Evolutionary conservation across 345 rosid species (phyloP), one percentile per base, ranked within the genome.

Genomic region (Dovyalis caffra): DNA sequence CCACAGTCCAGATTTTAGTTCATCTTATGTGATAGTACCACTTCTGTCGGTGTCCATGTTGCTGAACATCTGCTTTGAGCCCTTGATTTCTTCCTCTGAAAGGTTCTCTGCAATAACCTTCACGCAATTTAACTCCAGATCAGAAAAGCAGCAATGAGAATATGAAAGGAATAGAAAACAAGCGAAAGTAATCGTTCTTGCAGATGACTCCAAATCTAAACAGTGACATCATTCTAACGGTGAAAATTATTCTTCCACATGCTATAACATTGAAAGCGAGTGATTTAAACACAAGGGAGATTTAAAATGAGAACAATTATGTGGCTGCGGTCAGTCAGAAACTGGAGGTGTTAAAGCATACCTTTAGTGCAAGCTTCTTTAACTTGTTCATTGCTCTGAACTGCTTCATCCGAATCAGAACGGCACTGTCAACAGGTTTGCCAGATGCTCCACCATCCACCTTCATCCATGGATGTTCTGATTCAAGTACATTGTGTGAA

Each of bases 381-480:
- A 81, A 58, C 72, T 81, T 81, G 77, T 81, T 81, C 84, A 81
- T 81, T 47, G 84, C 81, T 77, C 84, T 69, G 32, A 77, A 77
- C 40, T 81, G 78, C 65, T 69, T 81, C 64, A 81, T 37, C 68
- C 84, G 70, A 29, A 12, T 56, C 3, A 77, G 47, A 47, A 81
- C 84, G 69, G 75, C 84, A 63, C 80, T 81, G 45, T 77, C 78
- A 12, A 77, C 64, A 2, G 78, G 80, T 29, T 18, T 56, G 28
- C 69, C 75, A 25, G 80, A 73, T 26, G 75, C 83, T 26, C 64
- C 71, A 2, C 80, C 80, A 5, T 45, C 81, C 53, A 32, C 73
- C 68, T 69, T 81, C 35, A 81, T 25, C 84, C 80, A 81, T 40
- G 84, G 78, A 77, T 81, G 84, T 43, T 81, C 84, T 81, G 67